These are phyloP conservation scores for Candida koratica DNA, from an alignment of 805 yeast species.

Conservation along the genomic window DNA sequence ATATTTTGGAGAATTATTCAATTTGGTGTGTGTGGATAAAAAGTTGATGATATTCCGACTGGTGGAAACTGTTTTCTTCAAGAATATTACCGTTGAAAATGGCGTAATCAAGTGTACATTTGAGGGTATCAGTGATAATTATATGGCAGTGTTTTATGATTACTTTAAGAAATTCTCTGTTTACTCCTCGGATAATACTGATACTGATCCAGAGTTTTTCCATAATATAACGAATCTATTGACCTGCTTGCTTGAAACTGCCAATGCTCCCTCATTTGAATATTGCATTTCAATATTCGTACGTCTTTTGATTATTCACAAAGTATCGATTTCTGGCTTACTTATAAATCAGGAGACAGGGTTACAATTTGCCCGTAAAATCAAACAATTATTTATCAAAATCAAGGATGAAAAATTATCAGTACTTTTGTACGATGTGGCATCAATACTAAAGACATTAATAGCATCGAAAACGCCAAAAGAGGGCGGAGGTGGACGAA, in stretches of 20 bases:
- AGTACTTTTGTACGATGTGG: slow-evolving; percentile 56
- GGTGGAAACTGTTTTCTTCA: slow-evolving; percentile 27
- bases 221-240: slow-evolving; percentile 21
- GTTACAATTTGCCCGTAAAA: slow-evolving; percentile 15
- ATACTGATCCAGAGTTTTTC: slow-evolving; percentile 21
- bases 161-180: slow-evolving; percentile 47
- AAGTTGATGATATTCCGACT: slow-evolving; percentile 24
- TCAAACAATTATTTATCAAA: slow-evolving; percentile 42
- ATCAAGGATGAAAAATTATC: slow-evolving; percentile 41
- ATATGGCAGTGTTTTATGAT: slow-evolving; percentile 28
- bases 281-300: slow-evolving; percentile 45
- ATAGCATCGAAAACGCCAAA: slow-evolving; percentile 12
- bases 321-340: slow-evolving; percentile 44
- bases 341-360: slow-evolving; percentile 26
- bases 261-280: slow-evolving; percentile 4
- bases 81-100: neutral
- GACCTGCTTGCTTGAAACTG: neutral
- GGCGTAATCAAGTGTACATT: slow-evolving; percentile 4
- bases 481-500: slow-evolving; percentile 1
- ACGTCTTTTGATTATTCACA: slow-evolving; percentile 57
- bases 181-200: slow-evolving; percentile 22
- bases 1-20: slow-evolving; percentile 39
- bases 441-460: slow-evolving; percentile 48
- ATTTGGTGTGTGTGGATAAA: slow-evolving; percentile 27
- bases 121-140: neutral